Evolutionary conservation across 2,329 filamentous ascomycete genomes (phyloP).

Genomic region (Neonectria neomacrospora): DNA sequence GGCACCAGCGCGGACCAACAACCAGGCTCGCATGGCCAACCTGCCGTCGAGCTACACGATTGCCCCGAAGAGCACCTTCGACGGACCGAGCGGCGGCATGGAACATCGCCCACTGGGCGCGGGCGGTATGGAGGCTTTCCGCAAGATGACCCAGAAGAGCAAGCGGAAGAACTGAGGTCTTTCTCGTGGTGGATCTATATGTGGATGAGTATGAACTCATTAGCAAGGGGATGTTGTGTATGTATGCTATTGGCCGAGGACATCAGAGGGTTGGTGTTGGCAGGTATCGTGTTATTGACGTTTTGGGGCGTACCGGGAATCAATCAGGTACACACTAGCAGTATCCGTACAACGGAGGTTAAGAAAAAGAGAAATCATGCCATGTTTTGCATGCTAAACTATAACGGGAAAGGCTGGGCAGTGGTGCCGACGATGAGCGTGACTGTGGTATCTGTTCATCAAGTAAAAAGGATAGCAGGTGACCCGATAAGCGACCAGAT

Average conservation of each 20-base stretch:
- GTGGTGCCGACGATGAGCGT: not conserved
- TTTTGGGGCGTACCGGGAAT: constrained; percentile 39
- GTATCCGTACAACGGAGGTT: not conserved
- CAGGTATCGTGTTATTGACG: constrained; percentile 35
- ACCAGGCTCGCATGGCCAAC: constrained; percentile 66
- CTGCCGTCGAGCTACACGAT: constrained; percentile 69
- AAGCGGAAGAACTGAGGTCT: constrained; percentile 58
- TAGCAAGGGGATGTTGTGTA: constrained; percentile 14
- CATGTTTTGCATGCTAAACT: not conserved
- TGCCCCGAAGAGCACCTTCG: constrained; percentile 71
- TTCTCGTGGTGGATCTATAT: not conserved
- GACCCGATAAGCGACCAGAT: not conserved
- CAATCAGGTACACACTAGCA: constrained; percentile 7
- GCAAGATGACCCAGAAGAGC: constrained; percentile 72
- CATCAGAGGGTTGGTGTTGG: constrained; percentile 33
- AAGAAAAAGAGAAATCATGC: constrained; percentile 4
- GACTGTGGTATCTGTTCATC: not conserved
- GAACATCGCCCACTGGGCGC: constrained; percentile 71
- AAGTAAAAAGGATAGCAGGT: not conserved
- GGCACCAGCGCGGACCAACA: constrained; percentile 64
- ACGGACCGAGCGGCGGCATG: constrained; percentile 59
- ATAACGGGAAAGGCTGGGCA: not conserved
- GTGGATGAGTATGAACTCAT: constrained; percentile 4
- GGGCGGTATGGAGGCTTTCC: constrained; percentile 72
- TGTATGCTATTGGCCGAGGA: constrained; percentile 37